These are phyloP conservation scores for Chimonanthus salicifolius DNA, from an alignment of 164 flowering plant species.

Conservation along the genomic window DNA sequence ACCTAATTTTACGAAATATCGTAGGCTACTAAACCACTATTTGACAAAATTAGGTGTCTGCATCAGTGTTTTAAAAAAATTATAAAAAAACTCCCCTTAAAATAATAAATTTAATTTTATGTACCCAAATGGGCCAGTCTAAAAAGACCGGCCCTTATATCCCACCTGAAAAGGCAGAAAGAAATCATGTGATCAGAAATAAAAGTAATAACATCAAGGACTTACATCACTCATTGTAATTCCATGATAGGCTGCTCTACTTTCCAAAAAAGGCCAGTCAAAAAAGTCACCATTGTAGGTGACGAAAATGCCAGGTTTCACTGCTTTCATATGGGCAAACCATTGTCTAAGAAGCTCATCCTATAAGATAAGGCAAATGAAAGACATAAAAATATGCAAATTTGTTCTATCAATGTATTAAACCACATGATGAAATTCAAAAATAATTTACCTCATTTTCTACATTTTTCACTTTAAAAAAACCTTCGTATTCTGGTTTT, in stretches of 20 bases:
- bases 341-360: constrained; percentile 71
- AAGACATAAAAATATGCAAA: constrained; percentile 10
- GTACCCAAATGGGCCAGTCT: neutral
- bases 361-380: constrained; percentile 33
- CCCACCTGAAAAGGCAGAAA: no score
- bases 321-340: constrained; percentile 93
- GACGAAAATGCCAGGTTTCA: constrained; percentile 96
- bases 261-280: constrained; percentile 98
- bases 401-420: neutral
- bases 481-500: constrained; percentile 95
- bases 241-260: constrained; percentile 88
- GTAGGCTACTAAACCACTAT: neutral
- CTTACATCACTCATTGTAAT: constrained; percentile 74
- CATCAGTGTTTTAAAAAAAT: no score
- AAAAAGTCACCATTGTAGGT: constrained; percentile 96
- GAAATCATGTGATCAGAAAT: neutral
- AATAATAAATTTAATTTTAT: no score
- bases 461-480: constrained; percentile 78
- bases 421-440: neutral
- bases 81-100: neutral
- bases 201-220: neutral
- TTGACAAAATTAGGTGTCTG: no score
- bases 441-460: constrained; percentile 68
- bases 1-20: neutral
- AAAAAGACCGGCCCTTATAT: no score